phyloP scores from a whole-genome alignment of 2,329 filamentous ascomycete species.

The Ceratocystiopsis sp. region DNA sequence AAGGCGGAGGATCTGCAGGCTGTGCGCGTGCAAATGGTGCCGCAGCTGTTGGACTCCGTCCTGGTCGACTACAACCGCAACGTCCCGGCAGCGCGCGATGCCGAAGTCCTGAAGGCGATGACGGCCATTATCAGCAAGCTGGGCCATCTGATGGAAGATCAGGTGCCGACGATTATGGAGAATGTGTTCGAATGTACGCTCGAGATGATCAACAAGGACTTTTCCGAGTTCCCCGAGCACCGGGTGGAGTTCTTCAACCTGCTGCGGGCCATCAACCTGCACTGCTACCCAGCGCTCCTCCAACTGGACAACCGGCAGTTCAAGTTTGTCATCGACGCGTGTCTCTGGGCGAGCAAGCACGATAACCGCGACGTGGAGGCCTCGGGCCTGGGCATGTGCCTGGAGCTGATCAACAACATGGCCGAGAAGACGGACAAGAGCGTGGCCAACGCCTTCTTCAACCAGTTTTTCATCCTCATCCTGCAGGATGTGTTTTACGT shows the following conservation, averaged over 20 bases:
- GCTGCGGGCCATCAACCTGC: constrained; percentile 84
- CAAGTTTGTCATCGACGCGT: constrained; percentile 98
- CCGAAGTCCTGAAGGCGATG: constrained; percentile 93
- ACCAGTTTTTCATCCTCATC: constrained; percentile 90
- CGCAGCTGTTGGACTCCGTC: constrained; percentile 85
- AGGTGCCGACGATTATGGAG: constrained; percentile 94
- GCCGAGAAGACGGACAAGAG: constrained; percentile 73
- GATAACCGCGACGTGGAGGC: constrained; percentile 97
- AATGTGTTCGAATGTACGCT: constrained; percentile 97
- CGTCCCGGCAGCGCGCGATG: constrained; percentile 85
- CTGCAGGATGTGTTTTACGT: constrained; percentile 98
- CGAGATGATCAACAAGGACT: constrained; percentile 99
- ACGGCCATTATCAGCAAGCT: constrained; percentile 94
- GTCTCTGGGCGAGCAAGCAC: constrained; percentile 99
- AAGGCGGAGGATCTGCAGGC: constrained; percentile 93
- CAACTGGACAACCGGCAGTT: constrained; percentile 93
- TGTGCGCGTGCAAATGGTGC: constrained; percentile 85
- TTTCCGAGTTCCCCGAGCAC: constrained; percentile 96
- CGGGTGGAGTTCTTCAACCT: constrained; percentile 99
- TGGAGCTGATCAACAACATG: constrained; percentile 95
- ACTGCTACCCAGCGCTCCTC: constrained; percentile 87
- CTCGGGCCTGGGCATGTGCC: constrained; percentile 92
- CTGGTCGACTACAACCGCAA: constrained; percentile 95
- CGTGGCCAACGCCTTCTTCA: constrained; percentile 91
- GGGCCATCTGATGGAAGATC: constrained; percentile 91